These are phyloP conservation scores for Polyporus arcularius DNA, from an alignment of 768 basidiomycete species.

Conservation along the genomic window DNA sequence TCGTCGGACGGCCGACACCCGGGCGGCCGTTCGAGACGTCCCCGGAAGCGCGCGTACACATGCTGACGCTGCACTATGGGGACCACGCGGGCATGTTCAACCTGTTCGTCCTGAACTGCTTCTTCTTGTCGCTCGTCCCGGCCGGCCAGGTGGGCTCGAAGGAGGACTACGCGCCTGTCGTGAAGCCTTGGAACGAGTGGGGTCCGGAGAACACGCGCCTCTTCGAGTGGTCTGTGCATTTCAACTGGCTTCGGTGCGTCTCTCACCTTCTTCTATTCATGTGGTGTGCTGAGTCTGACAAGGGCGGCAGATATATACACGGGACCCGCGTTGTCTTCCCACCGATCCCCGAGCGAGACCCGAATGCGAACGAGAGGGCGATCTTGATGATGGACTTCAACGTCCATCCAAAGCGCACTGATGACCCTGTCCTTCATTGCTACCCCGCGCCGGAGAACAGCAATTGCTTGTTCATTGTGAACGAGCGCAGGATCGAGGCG, in stretches of 20 bases:
- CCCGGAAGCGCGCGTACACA: conserved; percentile 29
- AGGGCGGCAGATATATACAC: conserved; percentile 41
- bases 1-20: conserved; percentile 19
- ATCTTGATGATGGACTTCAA: conserved; percentile 34
- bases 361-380: conserved; percentile 27
- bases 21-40: conserved; percentile 25
- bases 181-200: conserved; percentile 41
- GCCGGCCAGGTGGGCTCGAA: background rate
- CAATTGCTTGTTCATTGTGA: conserved; percentile 1
- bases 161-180: conserved; percentile 1
- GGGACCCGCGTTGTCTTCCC: conserved; percentile 40
- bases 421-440: conserved; percentile 15
- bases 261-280: background rate
- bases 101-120: conserved; percentile 37
- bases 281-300: background rate
- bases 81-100: conserved; percentile 22
- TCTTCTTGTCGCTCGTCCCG: conserved; percentile 25
- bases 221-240: conserved; percentile 29
- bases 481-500: background rate
- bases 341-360: background rate
- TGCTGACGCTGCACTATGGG: conserved; percentile 30
- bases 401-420: conserved; percentile 26
- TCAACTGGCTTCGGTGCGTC: conserved; percentile 44
- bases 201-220: conserved; percentile 38
- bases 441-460: background rate